These are phyloP conservation scores for Leccinum uliginosum DNA, from an alignment of 768 basidiomycete species.

Conservation along the genomic window DNA sequence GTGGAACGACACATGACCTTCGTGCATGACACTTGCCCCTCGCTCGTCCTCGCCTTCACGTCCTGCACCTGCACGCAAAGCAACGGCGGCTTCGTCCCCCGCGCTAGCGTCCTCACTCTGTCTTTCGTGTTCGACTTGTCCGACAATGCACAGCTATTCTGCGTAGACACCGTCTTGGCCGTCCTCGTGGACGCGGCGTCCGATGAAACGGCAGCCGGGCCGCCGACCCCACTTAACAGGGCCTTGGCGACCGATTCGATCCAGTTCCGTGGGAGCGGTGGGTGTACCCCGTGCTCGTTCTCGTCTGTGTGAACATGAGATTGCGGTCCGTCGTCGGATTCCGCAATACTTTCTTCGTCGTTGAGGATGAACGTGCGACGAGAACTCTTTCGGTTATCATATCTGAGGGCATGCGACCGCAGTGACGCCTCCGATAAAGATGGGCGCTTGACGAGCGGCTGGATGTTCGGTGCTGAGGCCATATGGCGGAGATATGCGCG, in stretches of 20 bases:
- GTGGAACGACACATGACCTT: conserved; percentile 68
- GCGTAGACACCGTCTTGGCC: conserved; percentile 19
- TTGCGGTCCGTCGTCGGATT: conserved; percentile 17
- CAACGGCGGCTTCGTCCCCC: conserved; percentile 27
- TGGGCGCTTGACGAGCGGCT: conserved; percentile 31
- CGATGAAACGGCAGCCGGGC: conserved; percentile 29
- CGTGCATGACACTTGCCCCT: conserved; percentile 43
- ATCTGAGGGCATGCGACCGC: conserved; percentile 29
- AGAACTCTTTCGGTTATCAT: conserved; percentile 27
- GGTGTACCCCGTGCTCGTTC: conserved; percentile 29
- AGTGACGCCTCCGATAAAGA: conserved; percentile 29
- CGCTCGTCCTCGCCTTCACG: conserved; percentile 22
- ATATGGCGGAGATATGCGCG: conserved; percentile 73
- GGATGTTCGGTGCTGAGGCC: conserved; percentile 53
- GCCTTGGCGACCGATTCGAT: conserved; percentile 66
- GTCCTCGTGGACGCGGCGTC: conserved; percentile 22
- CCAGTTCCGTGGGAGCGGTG: conserved; percentile 69
- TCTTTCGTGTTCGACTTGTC: conserved; percentile 24
- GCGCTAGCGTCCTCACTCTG: conserved; percentile 9
- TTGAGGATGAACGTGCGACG: conserved; percentile 31
- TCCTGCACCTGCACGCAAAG: conserved; percentile 33
- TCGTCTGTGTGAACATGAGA: conserved; percentile 31
- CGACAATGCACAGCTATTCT: conserved; percentile 22
- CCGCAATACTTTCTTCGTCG: conserved; percentile 25
- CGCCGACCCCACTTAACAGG: conserved; percentile 50